Base-by-base conservation (phyloP, 116 monocot genomes). In the Thalassia testudinum region DNA sequence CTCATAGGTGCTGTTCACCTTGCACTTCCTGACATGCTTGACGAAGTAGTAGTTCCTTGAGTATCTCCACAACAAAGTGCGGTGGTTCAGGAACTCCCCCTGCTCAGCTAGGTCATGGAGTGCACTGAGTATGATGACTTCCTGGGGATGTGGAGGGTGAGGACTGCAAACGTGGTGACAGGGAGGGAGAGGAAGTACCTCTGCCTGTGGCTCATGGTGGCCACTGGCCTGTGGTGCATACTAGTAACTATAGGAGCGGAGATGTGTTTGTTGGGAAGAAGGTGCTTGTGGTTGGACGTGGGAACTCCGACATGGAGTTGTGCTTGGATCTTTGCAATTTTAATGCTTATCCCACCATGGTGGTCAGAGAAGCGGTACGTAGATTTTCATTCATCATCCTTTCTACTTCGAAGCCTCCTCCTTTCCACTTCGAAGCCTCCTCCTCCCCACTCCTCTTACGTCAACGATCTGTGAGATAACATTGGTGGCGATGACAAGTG, bases 251-350 rank as follows among this genome's bases (percentile, higher is more conserved):
- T 26, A 50, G 62, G 49, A 84, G 70, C 26, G 90, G 90, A 16
- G 62, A 62, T 26, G 61, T 15, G n/a, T 84, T 75, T 43, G 1
- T 11, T 13, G 80, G 77, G 26, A 81, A 90, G 75, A 72, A 54
- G 28, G 90, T 90, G 10, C 78, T 90, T 23, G 90, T 87, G 19
- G 87, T 87, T 17, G 87, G 87, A 4, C 75, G 79, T 47, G 87
- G 87, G 11, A 87, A 87, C 42, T 90, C 84, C 25, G 90, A 84
- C 57, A 90, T 90, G 90, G 90, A 90, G 68, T 80, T 90, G 15
- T 75, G 78, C 75, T 68, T 90, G 62, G 90, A 90, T 62, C 84
- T 90, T 62, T 84, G 78, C 75, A 73, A 78, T 53, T 72, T 70
- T 67, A 54, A 68, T 60, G 84, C 78, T 22, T 47, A n/a, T 15